A percentile compares a stretch with the other conserved stretches of the same genome.
phyloP scores from a whole-genome alignment of 495 filamentous ascomycete genomes.

The Pseudoneurospora amorphoporcata region DNA sequence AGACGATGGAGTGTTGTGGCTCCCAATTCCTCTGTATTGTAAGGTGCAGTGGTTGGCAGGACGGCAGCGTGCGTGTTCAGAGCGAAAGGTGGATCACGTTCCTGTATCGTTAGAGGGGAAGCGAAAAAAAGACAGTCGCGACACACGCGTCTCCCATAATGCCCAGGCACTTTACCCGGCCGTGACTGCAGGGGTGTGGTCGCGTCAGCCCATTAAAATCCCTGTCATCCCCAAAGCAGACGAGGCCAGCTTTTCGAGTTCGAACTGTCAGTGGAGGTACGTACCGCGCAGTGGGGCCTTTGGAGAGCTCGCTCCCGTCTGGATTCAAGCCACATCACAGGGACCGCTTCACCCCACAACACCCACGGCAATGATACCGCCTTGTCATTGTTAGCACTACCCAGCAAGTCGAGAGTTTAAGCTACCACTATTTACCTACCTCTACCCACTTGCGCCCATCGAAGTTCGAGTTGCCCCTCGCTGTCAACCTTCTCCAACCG shows the following conservation, averaged over 20 bases:
- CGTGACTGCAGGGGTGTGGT: conserved; percentile 9
- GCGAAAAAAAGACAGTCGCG: conserved; percentile 16
- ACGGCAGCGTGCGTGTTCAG: not conserved
- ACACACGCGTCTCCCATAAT: conserved; percentile 9
- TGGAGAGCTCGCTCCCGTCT: not conserved
- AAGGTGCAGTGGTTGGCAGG: not conserved
- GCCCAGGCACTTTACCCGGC: conserved; percentile 16
- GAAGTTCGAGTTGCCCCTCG: not conserved
- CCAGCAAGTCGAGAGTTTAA: not conserved
- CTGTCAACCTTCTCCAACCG: not conserved
- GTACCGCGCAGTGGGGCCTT: conserved; percentile 12
- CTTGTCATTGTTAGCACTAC: not conserved
- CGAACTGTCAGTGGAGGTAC: conserved; percentile 7
- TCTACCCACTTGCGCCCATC: not conserved
- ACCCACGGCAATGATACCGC: not conserved
- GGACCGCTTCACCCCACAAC: conserved; percentile 16
- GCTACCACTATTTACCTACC: not conserved
- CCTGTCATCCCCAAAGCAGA: conserved; percentile 2
- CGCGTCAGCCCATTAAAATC: conserved; percentile 13
- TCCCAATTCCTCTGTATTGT: not conserved
- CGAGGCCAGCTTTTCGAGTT: not conserved
- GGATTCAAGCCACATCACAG: conserved; percentile 21
- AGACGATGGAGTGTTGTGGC: not conserved
- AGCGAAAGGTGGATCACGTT: conserved; percentile 1
- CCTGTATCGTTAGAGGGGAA: conserved; percentile 2